Percentiles rank a stretch among this genome's conserved stretches.
phyloP scores from a whole-genome alignment of 1,284 basidiomycete species.

The Cryptococcus sp. region DNA sequence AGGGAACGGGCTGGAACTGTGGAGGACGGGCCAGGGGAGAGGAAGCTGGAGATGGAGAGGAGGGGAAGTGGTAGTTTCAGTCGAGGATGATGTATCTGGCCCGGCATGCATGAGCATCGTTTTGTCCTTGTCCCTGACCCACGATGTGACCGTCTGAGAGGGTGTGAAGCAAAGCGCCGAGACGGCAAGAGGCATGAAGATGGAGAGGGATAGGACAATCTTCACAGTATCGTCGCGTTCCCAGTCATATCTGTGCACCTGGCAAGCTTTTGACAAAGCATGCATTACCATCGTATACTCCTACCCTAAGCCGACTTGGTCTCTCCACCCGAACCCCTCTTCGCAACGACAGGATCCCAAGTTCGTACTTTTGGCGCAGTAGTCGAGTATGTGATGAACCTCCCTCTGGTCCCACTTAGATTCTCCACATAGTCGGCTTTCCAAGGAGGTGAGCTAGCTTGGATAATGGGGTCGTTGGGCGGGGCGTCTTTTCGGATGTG shows the following conservation, averaged over 20 bases:
- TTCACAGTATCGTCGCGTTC: no score
- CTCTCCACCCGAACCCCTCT: constrained; percentile 48
- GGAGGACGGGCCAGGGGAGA: constrained; percentile 1
- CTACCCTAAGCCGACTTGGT: neutral
- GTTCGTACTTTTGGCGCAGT: constrained; percentile 68
- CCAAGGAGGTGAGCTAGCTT: constrained; percentile 68
- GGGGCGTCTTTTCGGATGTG: constrained; percentile 82
- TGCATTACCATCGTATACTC: no score
- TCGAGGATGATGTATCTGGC: neutral
- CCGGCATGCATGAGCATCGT: no score
- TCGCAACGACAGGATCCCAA: constrained; percentile 71
- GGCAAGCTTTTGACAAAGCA: no score
- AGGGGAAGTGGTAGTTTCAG: constrained; percentile 6
- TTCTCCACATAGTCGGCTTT: constrained; percentile 63
- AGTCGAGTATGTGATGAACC: constrained; percentile 83
- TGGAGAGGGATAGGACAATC: no score
- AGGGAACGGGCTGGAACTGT: neutral
- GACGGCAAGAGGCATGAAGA: no score
- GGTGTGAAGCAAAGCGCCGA: no score
- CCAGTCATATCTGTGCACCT: neutral
- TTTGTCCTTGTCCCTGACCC: no score
- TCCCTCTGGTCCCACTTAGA: constrained; percentile 82
- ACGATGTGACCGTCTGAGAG: no score
- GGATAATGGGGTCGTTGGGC: constrained; percentile 63
- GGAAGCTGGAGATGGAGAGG: constrained; percentile 7